A percentile compares a stretch with the other conserved stretches of the same genome.
Conservation (phyloP, 805 yeast genomes). For the Saccharomyces cerevisiae region DNA sequence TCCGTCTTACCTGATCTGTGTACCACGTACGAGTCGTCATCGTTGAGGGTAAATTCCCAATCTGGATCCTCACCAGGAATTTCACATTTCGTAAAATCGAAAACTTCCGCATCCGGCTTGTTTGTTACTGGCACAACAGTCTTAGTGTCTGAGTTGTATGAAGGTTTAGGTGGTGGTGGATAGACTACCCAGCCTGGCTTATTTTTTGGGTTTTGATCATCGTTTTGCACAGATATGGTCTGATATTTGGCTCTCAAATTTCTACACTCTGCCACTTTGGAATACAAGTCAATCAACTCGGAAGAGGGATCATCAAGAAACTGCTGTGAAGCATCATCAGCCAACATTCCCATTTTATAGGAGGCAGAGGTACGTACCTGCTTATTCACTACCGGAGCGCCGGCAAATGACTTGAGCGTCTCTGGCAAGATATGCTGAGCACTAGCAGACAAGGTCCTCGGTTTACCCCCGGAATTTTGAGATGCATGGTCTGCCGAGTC, state of each 20-base stretch:
- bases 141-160: conserved; percentile 59
- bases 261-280: conserved; percentile 58
- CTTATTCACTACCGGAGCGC: not conserved
- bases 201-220: conserved; percentile 80
- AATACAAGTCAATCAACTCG: conserved; percentile 56
- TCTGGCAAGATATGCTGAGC: conserved; percentile 25
- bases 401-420: conserved; percentile 5
- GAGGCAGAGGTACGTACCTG: conserved; percentile 12
- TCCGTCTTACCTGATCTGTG: conserved; percentile 30
- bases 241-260: conserved; percentile 72
- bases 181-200: conserved; percentile 64
- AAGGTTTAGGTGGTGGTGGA: conserved; percentile 91
- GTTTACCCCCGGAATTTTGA: not conserved
- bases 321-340: conserved; percentile 43
- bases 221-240: conserved; percentile 59
- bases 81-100: conserved; percentile 35
- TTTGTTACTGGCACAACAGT: conserved; percentile 38
- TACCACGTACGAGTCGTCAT: conserved; percentile 65
- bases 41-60: conserved; percentile 52
- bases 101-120: conserved; percentile 36
- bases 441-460: conserved; percentile 16
- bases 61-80: conserved; percentile 37
- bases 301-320: conserved; percentile 54
- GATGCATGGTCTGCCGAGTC: not conserved
- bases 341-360: conserved; percentile 39